Evolutionary conservation across 73 alveolate genomes (phyloP).

Genomic region (Stentor coeruleus): DNA sequence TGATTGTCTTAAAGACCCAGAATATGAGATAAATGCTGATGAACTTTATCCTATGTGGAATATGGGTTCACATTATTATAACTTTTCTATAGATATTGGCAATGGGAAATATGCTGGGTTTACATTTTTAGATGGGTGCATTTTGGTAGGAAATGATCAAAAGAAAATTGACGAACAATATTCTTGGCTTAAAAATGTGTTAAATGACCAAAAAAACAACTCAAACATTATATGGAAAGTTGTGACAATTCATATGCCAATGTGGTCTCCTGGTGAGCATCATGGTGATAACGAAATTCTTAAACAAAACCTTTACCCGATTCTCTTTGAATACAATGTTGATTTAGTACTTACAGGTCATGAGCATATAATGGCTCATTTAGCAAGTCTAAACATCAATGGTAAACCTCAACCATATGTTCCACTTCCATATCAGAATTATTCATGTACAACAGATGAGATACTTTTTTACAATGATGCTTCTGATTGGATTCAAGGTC

Average conservation of each 20-base stretch:
- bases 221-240: not conserved
- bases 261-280: constrained; percentile 21
- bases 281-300: constrained; percentile 20
- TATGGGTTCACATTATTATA: not conserved
- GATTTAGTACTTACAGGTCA: constrained; percentile 12
- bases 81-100: not conserved
- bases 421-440: not conserved
- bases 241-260: constrained; percentile 7
- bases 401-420: constrained; percentile 5
- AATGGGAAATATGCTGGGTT: not conserved
- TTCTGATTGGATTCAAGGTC: not conserved
- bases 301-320: constrained; percentile 9
- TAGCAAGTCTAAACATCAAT: not conserved
- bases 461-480: not conserved
- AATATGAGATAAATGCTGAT: not conserved
- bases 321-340: not conserved
- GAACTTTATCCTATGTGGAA: not conserved
- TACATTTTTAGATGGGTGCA: not conserved
- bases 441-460: not conserved
- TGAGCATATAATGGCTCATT: constrained; percentile 10
- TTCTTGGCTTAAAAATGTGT: constrained; percentile 11
- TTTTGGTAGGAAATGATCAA: too few relatives aligned
- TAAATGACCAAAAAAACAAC: not conserved
- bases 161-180: too few relatives aligned
- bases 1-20: not conserved